Conservation (phyloP, 495 filamentous ascomycete genomes). For the Corynascus novoguineensis region DNA sequence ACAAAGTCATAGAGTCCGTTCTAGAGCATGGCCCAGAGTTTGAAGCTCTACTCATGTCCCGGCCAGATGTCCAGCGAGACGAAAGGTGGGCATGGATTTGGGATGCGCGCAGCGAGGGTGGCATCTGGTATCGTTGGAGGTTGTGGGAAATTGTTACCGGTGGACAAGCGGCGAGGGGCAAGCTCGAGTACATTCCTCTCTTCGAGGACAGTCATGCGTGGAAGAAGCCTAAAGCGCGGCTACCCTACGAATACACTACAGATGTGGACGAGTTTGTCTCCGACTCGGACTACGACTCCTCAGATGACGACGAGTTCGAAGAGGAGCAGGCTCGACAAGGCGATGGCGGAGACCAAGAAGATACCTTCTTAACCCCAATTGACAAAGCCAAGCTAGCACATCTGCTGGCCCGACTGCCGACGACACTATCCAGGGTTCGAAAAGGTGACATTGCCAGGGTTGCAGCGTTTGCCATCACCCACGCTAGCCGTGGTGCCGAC, state of each 20-base stretch:
- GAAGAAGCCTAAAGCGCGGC: constrained; percentile 58
- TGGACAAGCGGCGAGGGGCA: constrained; percentile 28
- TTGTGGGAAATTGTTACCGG: constrained; percentile 77
- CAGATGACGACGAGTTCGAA: constrained; percentile 81
- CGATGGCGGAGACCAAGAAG: constrained; percentile 52
- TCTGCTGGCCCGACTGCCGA: constrained; percentile 74
- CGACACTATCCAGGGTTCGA: constrained; percentile 63
- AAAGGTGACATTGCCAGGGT: constrained; percentile 83
- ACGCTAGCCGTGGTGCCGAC: constrained; percentile 69
- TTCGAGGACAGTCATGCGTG: constrained; percentile 69
- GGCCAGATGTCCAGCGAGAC: constrained; percentile 69
- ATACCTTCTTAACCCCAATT: constrained; percentile 74
- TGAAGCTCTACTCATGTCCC: constrained; percentile 86
- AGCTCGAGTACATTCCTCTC: constrained; percentile 49
- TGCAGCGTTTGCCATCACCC: constrained; percentile 83
- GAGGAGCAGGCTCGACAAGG: constrained; percentile 59
- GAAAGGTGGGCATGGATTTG: constrained; percentile 94
- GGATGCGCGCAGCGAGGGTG: constrained; percentile 73
- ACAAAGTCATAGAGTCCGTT: constrained; percentile 77
- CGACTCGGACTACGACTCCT: constrained; percentile 79
- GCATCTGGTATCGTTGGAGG: constrained; percentile 86
- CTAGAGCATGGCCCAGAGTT: constrained; percentile 79
- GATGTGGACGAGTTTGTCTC: constrained; percentile 69
- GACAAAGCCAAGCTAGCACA: constrained; percentile 78
- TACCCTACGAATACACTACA: constrained; percentile 72